These are phyloP conservation scores for Mayamaea pseudoterrestris DNA, from an alignment of 108 stramenopile species.

Conservation along the genomic window DNA sequence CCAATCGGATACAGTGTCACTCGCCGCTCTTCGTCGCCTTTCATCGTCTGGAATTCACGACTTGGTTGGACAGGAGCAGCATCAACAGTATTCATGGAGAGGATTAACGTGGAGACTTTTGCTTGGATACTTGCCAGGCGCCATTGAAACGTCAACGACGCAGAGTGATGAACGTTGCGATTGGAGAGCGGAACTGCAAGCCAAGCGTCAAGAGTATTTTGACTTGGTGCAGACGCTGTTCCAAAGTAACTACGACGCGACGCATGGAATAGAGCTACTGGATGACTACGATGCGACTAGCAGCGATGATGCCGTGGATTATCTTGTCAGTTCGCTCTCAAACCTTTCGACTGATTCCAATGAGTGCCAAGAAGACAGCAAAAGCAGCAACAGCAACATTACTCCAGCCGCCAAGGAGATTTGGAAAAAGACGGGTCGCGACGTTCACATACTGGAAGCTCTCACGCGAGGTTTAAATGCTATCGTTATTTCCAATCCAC, in stretches of 20 bases:
- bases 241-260: background rate
- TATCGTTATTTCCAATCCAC: background rate
- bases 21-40: too few species aligned
- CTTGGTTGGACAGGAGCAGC: too few species aligned
- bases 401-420: background rate
- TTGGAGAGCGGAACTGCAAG: conserved; percentile 33
- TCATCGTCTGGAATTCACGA: too few species aligned
- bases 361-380: background rate
- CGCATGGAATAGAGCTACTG: background rate
- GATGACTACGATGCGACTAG: too few species aligned
- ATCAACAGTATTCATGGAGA: too few species aligned
- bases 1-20: too few species aligned
- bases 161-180: conserved; percentile 4
- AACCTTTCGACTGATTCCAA: background rate
- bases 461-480: conserved; percentile 5
- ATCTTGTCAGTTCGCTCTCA: background rate
- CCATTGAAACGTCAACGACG: conserved; percentile 21
- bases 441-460: background rate
- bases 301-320: too few species aligned
- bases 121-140: conserved; percentile 57
- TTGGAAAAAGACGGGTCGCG: conserved; percentile 5
- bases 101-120: conserved; percentile 65
- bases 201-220: conserved; percentile 43
- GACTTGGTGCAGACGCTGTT: conserved; percentile 28
- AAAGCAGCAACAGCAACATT: background rate